These are phyloP conservation scores for Rosa hybrid DNA, from an alignment of 331 rosid genomes.

Conservation along the genomic window DNA sequence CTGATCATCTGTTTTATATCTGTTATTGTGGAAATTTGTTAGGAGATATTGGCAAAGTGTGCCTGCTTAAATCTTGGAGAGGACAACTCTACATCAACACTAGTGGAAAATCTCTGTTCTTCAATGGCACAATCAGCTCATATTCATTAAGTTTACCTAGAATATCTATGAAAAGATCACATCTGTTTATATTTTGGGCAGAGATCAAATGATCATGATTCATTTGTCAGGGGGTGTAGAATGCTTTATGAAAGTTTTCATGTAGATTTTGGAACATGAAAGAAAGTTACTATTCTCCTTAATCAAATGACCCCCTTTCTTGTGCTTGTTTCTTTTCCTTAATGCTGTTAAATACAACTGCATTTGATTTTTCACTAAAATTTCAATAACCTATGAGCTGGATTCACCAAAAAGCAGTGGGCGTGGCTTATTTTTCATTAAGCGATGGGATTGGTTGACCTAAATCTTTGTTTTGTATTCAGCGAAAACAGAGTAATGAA, in stretches of 20 bases:
- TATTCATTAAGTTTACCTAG: background rate
- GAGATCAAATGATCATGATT: slow-evolving; percentile 1
- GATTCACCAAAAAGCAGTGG: background rate
- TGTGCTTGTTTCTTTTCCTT: background rate
- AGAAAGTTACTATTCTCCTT: background rate
- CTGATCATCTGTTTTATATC: background rate
- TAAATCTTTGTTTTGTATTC: background rate
- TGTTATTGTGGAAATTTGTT: background rate
- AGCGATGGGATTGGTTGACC: background rate
- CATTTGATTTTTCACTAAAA: background rate
- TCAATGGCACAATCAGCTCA: slow-evolving; percentile 10
- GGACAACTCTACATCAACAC: background rate
- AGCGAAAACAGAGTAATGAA: background rate
- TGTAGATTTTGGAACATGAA: background rate
- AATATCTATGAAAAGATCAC: background rate
- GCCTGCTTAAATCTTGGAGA: background rate
- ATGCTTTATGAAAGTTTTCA: background rate
- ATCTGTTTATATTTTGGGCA: background rate
- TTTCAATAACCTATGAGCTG: background rate
- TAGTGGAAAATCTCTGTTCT: background rate
- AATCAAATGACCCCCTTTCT: background rate
- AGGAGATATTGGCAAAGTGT: slow-evolving; percentile 13
- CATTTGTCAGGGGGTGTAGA: background rate
- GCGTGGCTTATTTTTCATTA: background rate
- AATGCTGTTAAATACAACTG: background rate